phyloP scores from a whole-genome alignment of 768 basidiomycete genomes.

The Chalciporus chontae region DNA sequence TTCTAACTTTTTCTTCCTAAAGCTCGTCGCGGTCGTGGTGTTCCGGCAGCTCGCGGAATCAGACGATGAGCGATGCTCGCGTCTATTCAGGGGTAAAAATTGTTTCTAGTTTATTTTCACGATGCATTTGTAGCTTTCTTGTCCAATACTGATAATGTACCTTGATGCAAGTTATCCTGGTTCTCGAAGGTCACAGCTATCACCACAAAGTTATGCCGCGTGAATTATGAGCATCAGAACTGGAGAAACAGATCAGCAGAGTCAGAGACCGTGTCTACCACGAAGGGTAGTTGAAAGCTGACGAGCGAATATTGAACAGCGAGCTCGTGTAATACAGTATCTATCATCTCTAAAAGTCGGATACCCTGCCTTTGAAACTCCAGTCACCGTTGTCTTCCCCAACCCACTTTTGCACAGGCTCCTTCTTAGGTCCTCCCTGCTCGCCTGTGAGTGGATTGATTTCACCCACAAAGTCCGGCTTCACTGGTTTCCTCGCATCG shows the following conservation, averaged over 20 bases:
- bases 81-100: constrained; percentile 2
- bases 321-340: not conserved
- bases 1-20: constrained; percentile 15
- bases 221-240: not conserved
- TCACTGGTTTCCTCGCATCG: constrained; percentile 57
- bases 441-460: constrained; percentile 82
- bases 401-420: constrained; percentile 67
- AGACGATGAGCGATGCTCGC: constrained; percentile 51
- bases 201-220: not conserved
- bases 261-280: not conserved
- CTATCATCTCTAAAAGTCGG: constrained; percentile 60
- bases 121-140: constrained; percentile 15
- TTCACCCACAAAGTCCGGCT: constrained; percentile 76
- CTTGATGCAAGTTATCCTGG: not conserved
- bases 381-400: constrained; percentile 64
- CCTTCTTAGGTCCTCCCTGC: constrained; percentile 80
- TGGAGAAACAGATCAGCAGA: not conserved
- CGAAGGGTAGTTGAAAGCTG: not conserved
- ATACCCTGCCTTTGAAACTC: constrained; percentile 88
- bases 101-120: constrained; percentile 8
- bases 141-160: constrained; percentile 9
- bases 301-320: not conserved
- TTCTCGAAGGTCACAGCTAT: not conserved
- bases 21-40: constrained; percentile 89
- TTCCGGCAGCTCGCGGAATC: constrained; percentile 73